Percentiles rank a stretch among this genome's conserved stretches.
Conservation (phyloP, 495 filamentous ascomycete genomes). For the Penicillium bovifimosum region DNA sequence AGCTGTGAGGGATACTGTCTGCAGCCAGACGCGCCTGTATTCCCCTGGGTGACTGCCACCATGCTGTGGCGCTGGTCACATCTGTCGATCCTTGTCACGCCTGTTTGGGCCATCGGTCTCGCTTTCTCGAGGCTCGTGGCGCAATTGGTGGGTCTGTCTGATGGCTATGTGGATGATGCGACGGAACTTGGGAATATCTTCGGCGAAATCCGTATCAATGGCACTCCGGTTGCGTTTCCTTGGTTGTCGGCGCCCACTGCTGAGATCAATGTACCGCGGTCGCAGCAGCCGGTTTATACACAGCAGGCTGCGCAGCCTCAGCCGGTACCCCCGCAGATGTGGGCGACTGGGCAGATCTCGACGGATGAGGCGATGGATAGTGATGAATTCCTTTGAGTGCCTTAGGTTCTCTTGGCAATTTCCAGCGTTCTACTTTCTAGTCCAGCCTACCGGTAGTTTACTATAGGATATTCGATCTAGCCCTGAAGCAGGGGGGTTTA, state of each 20-base stretch:
- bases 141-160: slow-evolving; percentile 38
- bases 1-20: slow-evolving; percentile 44
- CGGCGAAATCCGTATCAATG: slow-evolving; percentile 34
- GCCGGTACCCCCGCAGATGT: slow-evolving; percentile 8
- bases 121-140: slow-evolving; percentile 29
- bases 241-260: slow-evolving; percentile 18
- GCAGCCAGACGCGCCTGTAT: slow-evolving; percentile 39
- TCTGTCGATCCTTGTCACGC: slow-evolving; percentile 27
- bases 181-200: slow-evolving; percentile 22
- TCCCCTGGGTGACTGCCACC: slow-evolving; percentile 42
- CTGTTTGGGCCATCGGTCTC: slow-evolving; percentile 28
- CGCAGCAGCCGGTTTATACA: neutral
- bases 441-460: neutral
- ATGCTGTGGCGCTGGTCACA: slow-evolving; percentile 45
- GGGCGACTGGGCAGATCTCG: slow-evolving; percentile 17
- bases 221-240: slow-evolving; percentile 23
- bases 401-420: neutral
- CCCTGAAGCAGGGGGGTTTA: neutral
- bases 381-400: slow-evolving; percentile 31
- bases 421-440: neutral
- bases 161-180: slow-evolving; percentile 41
- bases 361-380: slow-evolving; percentile 25
- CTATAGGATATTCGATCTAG: neutral
- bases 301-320: slow-evolving; percentile 3
- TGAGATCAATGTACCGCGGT: slow-evolving; percentile 1